phyloP scores from a whole-genome alignment of 306 rosid species.

The Quillaja saponaria region DNA sequence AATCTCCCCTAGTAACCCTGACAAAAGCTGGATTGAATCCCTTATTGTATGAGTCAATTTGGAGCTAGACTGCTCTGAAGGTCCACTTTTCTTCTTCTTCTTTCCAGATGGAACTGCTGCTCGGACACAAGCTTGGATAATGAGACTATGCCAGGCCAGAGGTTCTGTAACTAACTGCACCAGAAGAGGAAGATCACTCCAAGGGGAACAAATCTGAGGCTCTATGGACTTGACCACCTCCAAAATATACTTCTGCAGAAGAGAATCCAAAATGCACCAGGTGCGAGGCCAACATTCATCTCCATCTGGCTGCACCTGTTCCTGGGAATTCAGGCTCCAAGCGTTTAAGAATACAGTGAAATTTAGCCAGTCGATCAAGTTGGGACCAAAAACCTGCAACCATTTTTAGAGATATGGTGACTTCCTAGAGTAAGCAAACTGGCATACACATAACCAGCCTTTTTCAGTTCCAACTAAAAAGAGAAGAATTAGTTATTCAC shows the following conservation, averaged over 20 bases:
- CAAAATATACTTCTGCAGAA: constrained; percentile 63
- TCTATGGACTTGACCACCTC: constrained; percentile 51
- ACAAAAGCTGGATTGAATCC: constrained; percentile 55
- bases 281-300: constrained; percentile 40
- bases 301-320: constrained; percentile 45
- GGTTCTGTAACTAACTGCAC: constrained; percentile 83
- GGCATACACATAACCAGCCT: not conserved
- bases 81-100: constrained; percentile 85
- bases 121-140: constrained; percentile 75
- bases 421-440: too few relatives aligned
- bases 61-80: constrained; percentile 46
- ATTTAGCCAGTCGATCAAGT: constrained; percentile 88
- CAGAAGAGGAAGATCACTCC: constrained; percentile 53
- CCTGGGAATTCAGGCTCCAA: constrained; percentile 77
- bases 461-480: constrained; percentile 6
- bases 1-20: constrained; percentile 56
- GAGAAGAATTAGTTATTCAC: not conserved
- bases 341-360: constrained; percentile 81
- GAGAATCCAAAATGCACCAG: constrained; percentile 65
- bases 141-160: constrained; percentile 89
- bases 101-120: constrained; percentile 77
- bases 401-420: constrained; percentile 20
- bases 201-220: constrained; percentile 51
- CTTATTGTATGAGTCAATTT: constrained; percentile 44
- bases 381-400: constrained; percentile 65